These are phyloP conservation scores for Aureobasidium musti DNA, from an alignment of 2,329 filamentous ascomycete genomes.

Conservation along the genomic window DNA sequence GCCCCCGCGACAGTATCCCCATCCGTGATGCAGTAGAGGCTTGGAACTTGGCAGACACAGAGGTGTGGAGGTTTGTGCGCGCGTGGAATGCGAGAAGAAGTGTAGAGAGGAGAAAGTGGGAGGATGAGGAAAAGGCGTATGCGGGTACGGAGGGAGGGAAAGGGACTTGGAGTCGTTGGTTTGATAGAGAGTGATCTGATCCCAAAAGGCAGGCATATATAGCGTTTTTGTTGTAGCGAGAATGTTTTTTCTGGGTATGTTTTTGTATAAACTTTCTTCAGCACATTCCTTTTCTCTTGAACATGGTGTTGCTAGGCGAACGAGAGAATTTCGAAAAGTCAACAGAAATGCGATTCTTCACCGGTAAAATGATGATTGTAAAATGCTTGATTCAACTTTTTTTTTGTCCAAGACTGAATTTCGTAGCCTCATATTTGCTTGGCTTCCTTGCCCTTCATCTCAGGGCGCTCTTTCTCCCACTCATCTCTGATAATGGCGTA, in stretches of 20 bases:
- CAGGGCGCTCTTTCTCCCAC: conserved; percentile 88
- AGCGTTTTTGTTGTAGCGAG: not conserved
- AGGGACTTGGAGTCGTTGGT: conserved; percentile 39
- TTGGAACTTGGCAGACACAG: conserved; percentile 67
- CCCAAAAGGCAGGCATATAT: not conserved
- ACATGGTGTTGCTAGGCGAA: too few species aligned
- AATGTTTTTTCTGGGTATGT: not conserved
- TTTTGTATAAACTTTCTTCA: not conserved
- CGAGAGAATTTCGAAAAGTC: too few species aligned
- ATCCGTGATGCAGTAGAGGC: conserved; percentile 50
- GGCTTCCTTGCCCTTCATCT: conserved; percentile 84
- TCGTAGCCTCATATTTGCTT: conserved; percentile 65
- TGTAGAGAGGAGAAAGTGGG: conserved; percentile 68
- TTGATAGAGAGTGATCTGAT: not conserved
- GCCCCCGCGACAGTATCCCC: conserved; percentile 15
- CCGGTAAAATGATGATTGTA: too few species aligned
- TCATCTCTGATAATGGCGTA: conserved; percentile 91
- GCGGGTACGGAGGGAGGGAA: conserved; percentile 59
- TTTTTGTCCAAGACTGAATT: too few species aligned
- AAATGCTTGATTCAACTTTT: too few species aligned
- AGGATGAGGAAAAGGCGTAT: conserved; percentile 67
- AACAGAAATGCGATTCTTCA: too few species aligned
- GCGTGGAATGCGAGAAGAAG: conserved; percentile 65
- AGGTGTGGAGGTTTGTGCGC: conserved; percentile 73
- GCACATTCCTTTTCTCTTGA: too few species aligned